Percentiles rank a stretch among this genome's conserved stretches.
These are phyloP conservation scores for Mallotus japonicus DNA, from an alignment of 441 rosid species.

Conservation along the genomic window DNA sequence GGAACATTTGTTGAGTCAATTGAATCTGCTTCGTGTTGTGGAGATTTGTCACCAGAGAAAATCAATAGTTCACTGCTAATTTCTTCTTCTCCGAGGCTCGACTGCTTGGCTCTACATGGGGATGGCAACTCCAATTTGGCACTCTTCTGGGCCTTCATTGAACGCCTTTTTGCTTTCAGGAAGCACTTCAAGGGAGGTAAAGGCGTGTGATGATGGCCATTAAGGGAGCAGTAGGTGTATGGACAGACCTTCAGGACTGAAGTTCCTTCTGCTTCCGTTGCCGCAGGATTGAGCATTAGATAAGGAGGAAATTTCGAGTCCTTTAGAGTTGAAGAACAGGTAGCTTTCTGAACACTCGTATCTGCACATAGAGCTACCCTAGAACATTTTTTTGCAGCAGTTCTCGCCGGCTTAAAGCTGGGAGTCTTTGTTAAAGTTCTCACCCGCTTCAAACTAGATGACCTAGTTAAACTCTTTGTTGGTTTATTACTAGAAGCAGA, in stretches of 20 bases:
- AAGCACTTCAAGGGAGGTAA: slow-evolving; percentile 73
- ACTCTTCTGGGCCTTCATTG: slow-evolving; percentile 59
- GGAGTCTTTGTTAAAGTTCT: slow-evolving; percentile 63
- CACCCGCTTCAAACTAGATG: slow-evolving; percentile 52
- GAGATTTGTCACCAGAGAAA: slow-evolving; percentile 11
- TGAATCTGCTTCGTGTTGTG: not conserved
- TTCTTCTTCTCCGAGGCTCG: slow-evolving; percentile 17
- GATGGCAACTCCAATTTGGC: slow-evolving; percentile 38
- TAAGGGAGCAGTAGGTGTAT: slow-evolving; percentile 81
- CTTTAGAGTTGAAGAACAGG: slow-evolving; percentile 89
- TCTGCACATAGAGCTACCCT: slow-evolving; percentile 47
- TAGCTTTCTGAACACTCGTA: slow-evolving; percentile 50
- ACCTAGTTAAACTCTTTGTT: slow-evolving; percentile 30
- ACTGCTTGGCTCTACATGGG: slow-evolving; percentile 21
- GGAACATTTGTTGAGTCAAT: no score
- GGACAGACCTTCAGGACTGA: slow-evolving; percentile 79
- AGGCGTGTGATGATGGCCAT: slow-evolving; percentile 70
- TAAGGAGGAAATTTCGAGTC: slow-evolving; percentile 70
- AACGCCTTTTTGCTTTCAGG: slow-evolving; percentile 56
- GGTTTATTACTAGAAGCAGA: slow-evolving; percentile 39
- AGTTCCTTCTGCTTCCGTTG: slow-evolving; percentile 60
- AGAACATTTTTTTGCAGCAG: slow-evolving; percentile 40
- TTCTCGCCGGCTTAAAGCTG: slow-evolving; percentile 57
- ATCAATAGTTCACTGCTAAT: slow-evolving; percentile 8
- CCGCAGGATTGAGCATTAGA: slow-evolving; percentile 64